Evolutionary conservation across 2,329 filamentous ascomycete species (phyloP).

Genomic region (Fusarium cyanostomum): DNA sequence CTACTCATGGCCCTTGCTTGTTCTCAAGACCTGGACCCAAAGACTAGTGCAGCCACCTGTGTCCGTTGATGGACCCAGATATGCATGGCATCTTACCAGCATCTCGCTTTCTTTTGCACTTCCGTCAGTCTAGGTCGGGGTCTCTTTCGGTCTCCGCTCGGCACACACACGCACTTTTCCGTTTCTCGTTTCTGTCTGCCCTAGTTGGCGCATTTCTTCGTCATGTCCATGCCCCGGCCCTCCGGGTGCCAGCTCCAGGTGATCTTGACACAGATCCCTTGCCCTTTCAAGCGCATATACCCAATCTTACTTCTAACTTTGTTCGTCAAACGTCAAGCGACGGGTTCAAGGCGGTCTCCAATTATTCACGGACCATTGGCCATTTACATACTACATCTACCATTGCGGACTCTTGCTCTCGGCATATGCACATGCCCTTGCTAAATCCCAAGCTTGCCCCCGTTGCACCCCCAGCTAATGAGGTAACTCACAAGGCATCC

Average conservation of each 20-base stretch:
- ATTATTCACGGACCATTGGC: conserved; percentile 23
- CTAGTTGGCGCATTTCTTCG: conserved; percentile 24
- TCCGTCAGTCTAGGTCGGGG: conserved; percentile 35
- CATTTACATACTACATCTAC: conserved; percentile 32
- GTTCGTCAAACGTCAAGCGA: conserved; percentile 18
- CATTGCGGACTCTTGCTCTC: conserved; percentile 35
- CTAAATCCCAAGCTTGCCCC: conserved; percentile 26
- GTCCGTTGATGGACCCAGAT: conserved; percentile 42
- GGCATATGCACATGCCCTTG: conserved; percentile 43
- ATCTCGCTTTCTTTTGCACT: conserved; percentile 30
- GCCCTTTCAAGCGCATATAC: conserved; percentile 34
- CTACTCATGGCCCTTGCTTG: conserved; percentile 33
- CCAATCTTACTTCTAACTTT: conserved; percentile 24
- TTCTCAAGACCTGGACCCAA: conserved; percentile 35
- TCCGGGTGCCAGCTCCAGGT: conserved; percentile 26
- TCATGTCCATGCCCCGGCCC: conserved; percentile 25
- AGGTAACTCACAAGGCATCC: conserved; percentile 36
- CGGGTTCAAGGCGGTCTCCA: conserved; percentile 13
- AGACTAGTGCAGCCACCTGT: conserved; percentile 47
- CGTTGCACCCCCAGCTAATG: conserved; percentile 38
- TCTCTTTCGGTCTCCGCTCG: conserved; percentile 34
- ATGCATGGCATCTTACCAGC: conserved; percentile 46
- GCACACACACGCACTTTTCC: conserved; percentile 28
- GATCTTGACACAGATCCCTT: conserved; percentile 36
- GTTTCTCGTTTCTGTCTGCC: conserved; percentile 15